A percentile compares a stretch with the other conserved stretches of the same genome.
Conservation (phyloP, 768 basidiomycete genomes). For the Tulasnella sp. region DNA sequence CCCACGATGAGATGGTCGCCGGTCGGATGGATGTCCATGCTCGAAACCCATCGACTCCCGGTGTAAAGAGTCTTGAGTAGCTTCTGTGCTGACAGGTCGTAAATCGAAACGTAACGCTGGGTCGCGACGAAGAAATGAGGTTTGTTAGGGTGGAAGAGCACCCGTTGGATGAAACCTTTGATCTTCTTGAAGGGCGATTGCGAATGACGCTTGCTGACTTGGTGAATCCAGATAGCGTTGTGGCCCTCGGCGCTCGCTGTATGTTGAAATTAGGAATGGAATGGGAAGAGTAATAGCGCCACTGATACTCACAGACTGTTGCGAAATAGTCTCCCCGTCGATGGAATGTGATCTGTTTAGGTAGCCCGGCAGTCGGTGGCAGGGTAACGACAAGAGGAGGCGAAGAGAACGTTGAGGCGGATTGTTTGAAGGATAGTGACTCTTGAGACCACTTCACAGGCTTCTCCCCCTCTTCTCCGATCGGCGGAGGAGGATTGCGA, state of each 20-base stretch:
- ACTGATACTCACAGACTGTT: conserved; percentile 65
- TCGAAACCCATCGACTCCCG: conserved; percentile 97
- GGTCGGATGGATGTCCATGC: conserved; percentile 91
- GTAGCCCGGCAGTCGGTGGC: conserved; percentile 53
- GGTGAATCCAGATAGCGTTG: conserved; percentile 91
- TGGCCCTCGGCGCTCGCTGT: conserved; percentile 57
- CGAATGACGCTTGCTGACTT: conserved; percentile 83
- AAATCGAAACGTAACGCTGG: conserved; percentile 89
- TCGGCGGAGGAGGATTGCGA: conserved; percentile 53
- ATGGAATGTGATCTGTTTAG: conserved; percentile 86
- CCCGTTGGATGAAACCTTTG: conserved; percentile 79
- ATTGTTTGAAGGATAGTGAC: conserved; percentile 26
- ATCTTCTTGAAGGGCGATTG: conserved; percentile 97
- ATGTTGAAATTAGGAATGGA: not conserved
- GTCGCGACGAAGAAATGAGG: conserved; percentile 98
- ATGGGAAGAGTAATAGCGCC: not conserved
- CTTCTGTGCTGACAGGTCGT: conserved; percentile 90
- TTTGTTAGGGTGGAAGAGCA: conserved; percentile 88
- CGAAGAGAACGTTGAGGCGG: conserved; percentile 34
- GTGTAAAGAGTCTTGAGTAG: conserved; percentile 86
- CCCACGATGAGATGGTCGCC: conserved; percentile 96
- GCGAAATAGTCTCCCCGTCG: conserved; percentile 90
- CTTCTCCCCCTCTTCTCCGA: conserved; percentile 31
- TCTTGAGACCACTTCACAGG: conserved; percentile 59
- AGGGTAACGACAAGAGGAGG: conserved; percentile 51